Conservation (phyloP, 805 yeast genomes). For the Millerago galiae region DNA sequence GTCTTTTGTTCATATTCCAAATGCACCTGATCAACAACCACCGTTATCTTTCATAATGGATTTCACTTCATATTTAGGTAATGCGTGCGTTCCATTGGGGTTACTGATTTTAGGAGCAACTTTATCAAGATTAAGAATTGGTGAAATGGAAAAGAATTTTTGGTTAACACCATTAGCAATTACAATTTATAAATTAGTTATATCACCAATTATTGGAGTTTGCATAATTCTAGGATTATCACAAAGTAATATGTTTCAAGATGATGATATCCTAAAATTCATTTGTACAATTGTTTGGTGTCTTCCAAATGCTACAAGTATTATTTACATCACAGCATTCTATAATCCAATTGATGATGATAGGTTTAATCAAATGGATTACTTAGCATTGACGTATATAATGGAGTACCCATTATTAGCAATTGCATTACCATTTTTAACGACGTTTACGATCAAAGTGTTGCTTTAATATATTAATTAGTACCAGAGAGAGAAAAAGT, state of each 20-base stretch:
- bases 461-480: neutral
- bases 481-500: neutral
- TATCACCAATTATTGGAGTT: constrained; percentile 79
- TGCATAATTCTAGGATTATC: constrained; percentile 56
- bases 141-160: constrained; percentile 31
- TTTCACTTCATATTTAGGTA: constrained; percentile 69
- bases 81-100: constrained; percentile 89
- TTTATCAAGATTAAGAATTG: constrained; percentile 65
- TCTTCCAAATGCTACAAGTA: constrained; percentile 83
- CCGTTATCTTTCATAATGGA: constrained; percentile 86
- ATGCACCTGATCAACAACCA: constrained; percentile 85
- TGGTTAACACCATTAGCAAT: constrained; percentile 48
- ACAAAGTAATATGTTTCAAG: constrained; percentile 58
- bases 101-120: constrained; percentile 82
- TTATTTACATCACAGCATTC: constrained; percentile 83
- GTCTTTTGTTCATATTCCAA: constrained; percentile 33
- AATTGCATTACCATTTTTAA: constrained; percentile 21
- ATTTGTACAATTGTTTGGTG: constrained; percentile 73
- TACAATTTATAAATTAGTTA: constrained; percentile 51
- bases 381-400: constrained; percentile 19
- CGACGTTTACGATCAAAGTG: constrained; percentile 13
- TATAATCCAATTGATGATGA: constrained; percentile 49
- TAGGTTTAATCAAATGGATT: constrained; percentile 18
- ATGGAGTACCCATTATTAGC: constrained; percentile 20
- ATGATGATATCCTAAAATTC: constrained; percentile 54